phyloP scores from a whole-genome alignment of 495 filamentous ascomycete species.

The Aspergillus nanangensis region DNA sequence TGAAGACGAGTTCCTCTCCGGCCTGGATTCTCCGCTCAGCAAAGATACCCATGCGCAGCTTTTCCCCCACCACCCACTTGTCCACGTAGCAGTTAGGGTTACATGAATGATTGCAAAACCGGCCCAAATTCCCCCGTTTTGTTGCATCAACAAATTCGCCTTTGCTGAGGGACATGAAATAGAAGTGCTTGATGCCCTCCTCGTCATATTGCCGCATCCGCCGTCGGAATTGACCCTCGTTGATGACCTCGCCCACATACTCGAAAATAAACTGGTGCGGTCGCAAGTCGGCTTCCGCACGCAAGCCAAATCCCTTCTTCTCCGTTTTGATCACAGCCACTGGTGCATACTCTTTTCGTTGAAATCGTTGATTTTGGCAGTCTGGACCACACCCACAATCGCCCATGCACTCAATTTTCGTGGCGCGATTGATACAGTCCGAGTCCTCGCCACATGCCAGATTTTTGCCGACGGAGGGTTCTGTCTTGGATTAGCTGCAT shows the following conservation, averaged over 20 bases:
- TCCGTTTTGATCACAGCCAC: slow-evolving; percentile 96
- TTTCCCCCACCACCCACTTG: slow-evolving; percentile 99
- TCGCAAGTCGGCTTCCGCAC: slow-evolving; percentile 71
- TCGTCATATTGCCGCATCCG: slow-evolving; percentile 90
- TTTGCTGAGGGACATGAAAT: slow-evolving; percentile 98
- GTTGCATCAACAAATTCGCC: slow-evolving; percentile 97
- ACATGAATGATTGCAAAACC: slow-evolving; percentile 99
- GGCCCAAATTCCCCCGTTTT: slow-evolving; percentile 90
- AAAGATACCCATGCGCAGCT: slow-evolving; percentile 98
- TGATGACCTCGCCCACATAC: slow-evolving; percentile 98
- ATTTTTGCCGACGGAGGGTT: slow-evolving; percentile 57
- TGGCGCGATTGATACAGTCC: slow-evolving; percentile 97
- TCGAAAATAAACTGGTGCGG: slow-evolving; percentile 92
- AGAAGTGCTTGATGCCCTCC: slow-evolving; percentile 97
- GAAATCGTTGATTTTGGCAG: slow-evolving; percentile 95
- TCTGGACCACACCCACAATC: slow-evolving; percentile 79
- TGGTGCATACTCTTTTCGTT: slow-evolving; percentile 80
- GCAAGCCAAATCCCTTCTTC: slow-evolving; percentile 92
- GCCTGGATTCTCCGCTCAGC: slow-evolving; percentile 79
- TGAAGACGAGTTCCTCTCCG: slow-evolving; percentile 98
- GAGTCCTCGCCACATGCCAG: slow-evolving; percentile 92
- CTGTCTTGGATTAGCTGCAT: slow-evolving; percentile 42
- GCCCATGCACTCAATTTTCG: slow-evolving; percentile 92
- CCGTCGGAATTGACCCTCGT: slow-evolving; percentile 78
- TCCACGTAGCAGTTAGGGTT: slow-evolving; percentile 99